Evolutionary conservation across 768 basidiomycete genomes (phyloP).

Genomic region (Butyriboletus loyo): DNA sequence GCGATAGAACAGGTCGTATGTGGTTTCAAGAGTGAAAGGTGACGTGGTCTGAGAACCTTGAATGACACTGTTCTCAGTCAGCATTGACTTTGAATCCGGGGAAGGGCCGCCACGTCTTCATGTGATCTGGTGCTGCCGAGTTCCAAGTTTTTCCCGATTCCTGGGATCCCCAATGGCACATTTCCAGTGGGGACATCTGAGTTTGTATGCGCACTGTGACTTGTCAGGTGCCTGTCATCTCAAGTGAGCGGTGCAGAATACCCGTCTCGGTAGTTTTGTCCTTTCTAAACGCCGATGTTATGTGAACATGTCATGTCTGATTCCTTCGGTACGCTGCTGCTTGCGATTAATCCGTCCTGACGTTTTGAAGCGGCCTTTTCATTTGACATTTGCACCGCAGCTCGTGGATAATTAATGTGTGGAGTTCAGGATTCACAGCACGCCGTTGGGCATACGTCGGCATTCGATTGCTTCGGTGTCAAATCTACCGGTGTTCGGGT

Average conservation of each 20-base stretch:
- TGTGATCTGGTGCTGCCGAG: not conserved
- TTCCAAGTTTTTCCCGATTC: not conserved
- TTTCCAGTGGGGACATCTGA: not conserved
- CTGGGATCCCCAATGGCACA: not conserved
- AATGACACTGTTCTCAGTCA: not conserved
- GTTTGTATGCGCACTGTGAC: not conserved
- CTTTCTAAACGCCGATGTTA: not conserved
- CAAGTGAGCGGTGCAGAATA: conserved; percentile 6
- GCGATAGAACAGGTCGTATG: not conserved
- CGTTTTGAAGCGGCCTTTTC: not conserved
- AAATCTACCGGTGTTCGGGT: too few species aligned
- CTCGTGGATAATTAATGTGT: too few species aligned
- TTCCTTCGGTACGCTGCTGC: not conserved
- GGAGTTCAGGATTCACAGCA: too few species aligned
- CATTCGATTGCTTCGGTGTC: too few species aligned
- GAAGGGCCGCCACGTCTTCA: not conserved
- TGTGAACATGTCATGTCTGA: not conserved
- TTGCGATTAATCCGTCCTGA: not conserved
- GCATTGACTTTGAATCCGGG: not conserved
- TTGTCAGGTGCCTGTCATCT: conserved; percentile 6
- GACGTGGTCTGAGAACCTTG: not conserved
- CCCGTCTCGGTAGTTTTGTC: not conserved
- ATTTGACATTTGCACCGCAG: not conserved
- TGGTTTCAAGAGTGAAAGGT: not conserved
- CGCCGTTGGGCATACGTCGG: too few species aligned